Base-by-base conservation (phyloP, 257 asterid genomes). In the Nyctanthes arbortristis region DNA sequence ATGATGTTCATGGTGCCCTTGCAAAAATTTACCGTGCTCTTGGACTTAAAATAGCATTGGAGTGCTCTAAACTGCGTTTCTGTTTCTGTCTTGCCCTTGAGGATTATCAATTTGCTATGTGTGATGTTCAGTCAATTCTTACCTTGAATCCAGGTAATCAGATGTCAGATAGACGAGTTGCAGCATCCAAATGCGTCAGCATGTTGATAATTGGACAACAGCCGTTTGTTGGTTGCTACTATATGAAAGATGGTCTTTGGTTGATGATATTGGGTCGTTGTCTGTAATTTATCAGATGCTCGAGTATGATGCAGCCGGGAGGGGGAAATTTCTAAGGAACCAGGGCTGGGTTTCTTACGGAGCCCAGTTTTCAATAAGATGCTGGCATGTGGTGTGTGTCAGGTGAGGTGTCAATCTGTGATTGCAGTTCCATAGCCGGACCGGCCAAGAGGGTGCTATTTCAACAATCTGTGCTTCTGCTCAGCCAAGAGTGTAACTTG, bases 181-280 rank as follows among this genome's bases (percentile, higher is more conserved):
- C 88, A 14, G 96, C 95, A 37, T 78, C 86, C 31, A 96, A 94
- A 77, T 94, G 16, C 86, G 87, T 0, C 98, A 91, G 72, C 97
- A 94, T 80, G 96, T 89, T 8, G 99, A 91, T 69, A 84, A 78
- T 69, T 89, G 97, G 99, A 94, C 97, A 25, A 86, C 96, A 5
- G 99, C 99, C 0, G 99, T 91, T 74, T 94, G 97, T 77, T 94
- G 99, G 98, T 83, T 91, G 77, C 98, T 88, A 80, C 85, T 94
- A 47, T 94, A 94, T 52, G 99, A 94, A 73, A 83, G 87, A 68
- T 91, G 99, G 99, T 94, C 99, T 27, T 85, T 84, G 16, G 97
- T 94, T 40, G 99, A 94, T 65, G 99, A 94, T 73, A 89, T 94
- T 40, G 99, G 99, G 34, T 94, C 99, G 12, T 87, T 94, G 3